Conservation (phyloP, 208 protist genomes). For the Balamuthia mandrillaris region DNA sequence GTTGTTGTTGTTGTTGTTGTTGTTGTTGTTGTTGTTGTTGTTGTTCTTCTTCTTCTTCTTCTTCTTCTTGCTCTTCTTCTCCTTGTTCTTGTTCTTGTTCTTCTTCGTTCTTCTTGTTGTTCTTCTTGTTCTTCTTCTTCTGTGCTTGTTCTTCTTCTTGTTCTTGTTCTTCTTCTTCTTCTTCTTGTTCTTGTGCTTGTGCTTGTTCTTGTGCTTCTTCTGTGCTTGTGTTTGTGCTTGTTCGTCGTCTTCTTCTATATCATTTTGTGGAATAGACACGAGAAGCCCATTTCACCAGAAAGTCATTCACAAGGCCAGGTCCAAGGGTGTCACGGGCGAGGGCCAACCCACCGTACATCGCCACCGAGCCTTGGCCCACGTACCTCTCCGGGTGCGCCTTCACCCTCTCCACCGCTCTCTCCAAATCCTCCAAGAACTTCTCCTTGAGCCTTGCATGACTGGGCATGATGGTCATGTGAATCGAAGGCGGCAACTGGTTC, state of each 20-base stretch:
- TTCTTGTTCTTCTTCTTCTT: too few relatives aligned
- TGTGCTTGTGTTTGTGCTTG: not conserved
- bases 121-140: too few relatives aligned
- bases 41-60: not conserved
- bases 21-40: not conserved
- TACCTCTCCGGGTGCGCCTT: not conserved
- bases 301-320: slow-evolving; percentile 13
- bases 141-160: too few relatives aligned
- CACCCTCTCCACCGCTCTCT: not conserved
- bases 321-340: slow-evolving; percentile 31
- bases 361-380: slow-evolving; percentile 24
- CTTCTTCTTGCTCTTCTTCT: not conserved
- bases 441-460: not conserved
- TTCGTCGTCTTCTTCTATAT: not conserved
- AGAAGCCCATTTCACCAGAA: not conserved
- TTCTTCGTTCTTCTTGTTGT: too few relatives aligned
- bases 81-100: too few relatives aligned
- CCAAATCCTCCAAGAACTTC: slow-evolving; percentile 19
- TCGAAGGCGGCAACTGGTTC: not conserved
- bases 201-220: not conserved
- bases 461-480: slow-evolving; percentile 13
- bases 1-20: not conserved
- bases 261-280: not conserved
- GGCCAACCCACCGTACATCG: slow-evolving; percentile 41
- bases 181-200: too few relatives aligned